phyloP scores from a whole-genome alignment of 2,329 filamentous ascomycete species.

The Teratosphaeria nubilosa region DNA sequence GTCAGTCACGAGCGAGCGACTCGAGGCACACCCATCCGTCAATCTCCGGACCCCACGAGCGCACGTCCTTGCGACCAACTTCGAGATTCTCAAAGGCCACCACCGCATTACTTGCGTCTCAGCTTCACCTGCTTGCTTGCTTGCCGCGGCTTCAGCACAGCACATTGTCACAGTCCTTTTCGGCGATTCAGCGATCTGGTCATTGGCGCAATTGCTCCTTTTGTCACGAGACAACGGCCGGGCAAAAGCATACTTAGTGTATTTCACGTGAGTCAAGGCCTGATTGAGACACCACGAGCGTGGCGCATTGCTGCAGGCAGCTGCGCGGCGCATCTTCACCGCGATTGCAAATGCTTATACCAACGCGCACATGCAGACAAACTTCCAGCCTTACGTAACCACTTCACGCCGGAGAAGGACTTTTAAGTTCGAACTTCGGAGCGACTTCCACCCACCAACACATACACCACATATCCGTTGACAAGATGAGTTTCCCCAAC shows the following conservation, averaged over 20 bases:
- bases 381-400: slow-evolving; percentile 4
- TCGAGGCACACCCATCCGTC: not conserved
- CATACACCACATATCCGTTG: slow-evolving; percentile 1
- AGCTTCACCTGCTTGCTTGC: not conserved
- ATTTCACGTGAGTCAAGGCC: slow-evolving; percentile 16
- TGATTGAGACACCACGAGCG: not conserved
- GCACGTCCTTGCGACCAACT: not conserved
- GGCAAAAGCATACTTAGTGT: slow-evolving; percentile 22
- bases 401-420: slow-evolving; percentile 1
- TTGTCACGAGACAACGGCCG: slow-evolving; percentile 21
- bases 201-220: slow-evolving; percentile 8
- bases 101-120: not conserved
- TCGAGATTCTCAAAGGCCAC: not conserved
- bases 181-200: slow-evolving; percentile 11
- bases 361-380: slow-evolving; percentile 5
- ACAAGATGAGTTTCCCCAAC: slow-evolving; percentile 56
- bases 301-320: not conserved
- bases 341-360: not conserved
- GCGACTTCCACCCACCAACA: not conserved
- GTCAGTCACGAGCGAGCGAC: not conserved
- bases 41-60: not conserved
- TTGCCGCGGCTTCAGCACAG: not conserved
- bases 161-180: slow-evolving; percentile 3
- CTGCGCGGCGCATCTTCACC: not conserved
- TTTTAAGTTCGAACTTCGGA: not conserved